These are phyloP conservation scores for Porodaedalea pini DNA, from an alignment of 1,284 basidiomycete genomes.

Conservation along the genomic window DNA sequence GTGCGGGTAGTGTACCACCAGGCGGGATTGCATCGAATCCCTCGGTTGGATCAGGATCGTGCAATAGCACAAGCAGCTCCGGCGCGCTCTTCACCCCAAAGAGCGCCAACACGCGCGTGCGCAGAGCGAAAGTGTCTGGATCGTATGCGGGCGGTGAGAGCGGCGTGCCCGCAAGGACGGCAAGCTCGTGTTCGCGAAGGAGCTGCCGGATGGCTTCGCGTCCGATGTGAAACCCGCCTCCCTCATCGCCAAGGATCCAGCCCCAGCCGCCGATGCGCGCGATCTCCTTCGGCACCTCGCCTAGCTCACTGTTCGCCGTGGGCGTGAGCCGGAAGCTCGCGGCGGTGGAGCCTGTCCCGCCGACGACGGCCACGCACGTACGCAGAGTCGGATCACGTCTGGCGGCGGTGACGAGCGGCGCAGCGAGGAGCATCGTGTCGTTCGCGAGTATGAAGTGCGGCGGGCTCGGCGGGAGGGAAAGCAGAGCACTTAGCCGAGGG, in stretches of 20 bases:
- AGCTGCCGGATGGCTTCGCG: slow-evolving; percentile 67
- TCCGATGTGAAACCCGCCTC: slow-evolving; percentile 72
- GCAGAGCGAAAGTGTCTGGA: slow-evolving; percentile 30
- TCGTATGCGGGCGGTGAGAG: slow-evolving; percentile 32
- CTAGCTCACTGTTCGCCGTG: slow-evolving; percentile 27
- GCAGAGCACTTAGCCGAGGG: slow-evolving; percentile 47
- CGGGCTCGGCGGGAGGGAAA: slow-evolving; percentile 51
- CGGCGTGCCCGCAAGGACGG: slow-evolving; percentile 40
- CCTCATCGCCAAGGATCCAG: slow-evolving; percentile 80
- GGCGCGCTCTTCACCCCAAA: slow-evolving; percentile 57
- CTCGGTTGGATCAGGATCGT: slow-evolving; percentile 42
- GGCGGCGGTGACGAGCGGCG: slow-evolving; percentile 50
- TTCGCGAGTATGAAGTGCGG: slow-evolving; percentile 57
- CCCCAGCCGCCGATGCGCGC: slow-evolving; percentile 77
- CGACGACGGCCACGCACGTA: slow-evolving; percentile 62
- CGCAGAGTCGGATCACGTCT: slow-evolving; percentile 45
- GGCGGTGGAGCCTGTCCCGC: slow-evolving; percentile 58
- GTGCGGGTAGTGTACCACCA: slow-evolving; percentile 29
- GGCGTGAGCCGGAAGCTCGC: slow-evolving; percentile 1
- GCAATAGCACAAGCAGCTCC: slow-evolving; percentile 59
- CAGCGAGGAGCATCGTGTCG: slow-evolving; percentile 71
- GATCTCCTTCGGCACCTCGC: slow-evolving; percentile 48
- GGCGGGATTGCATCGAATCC: slow-evolving; percentile 9
- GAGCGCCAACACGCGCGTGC: slow-evolving; percentile 41
- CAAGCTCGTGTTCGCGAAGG: slow-evolving; percentile 51